A percentile compares a stretch with the other conserved stretches of the same genome.
Evolutionary conservation across 2,329 filamentous ascomycete genomes (phyloP).

Genomic region (Dactylellina parvicollis): DNA sequence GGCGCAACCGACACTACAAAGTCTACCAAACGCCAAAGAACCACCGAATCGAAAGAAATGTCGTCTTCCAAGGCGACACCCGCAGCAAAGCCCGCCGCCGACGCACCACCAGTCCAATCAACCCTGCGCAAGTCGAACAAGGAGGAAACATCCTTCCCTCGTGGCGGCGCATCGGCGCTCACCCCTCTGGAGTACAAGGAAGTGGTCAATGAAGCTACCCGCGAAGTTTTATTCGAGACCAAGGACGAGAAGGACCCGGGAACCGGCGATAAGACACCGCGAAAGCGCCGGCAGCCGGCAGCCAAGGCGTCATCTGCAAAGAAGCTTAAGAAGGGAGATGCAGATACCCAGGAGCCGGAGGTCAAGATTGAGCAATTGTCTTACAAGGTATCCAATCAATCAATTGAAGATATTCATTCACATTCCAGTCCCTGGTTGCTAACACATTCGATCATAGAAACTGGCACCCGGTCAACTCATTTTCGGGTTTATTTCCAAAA

Average conservation of each 20-base stretch:
- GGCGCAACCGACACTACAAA: conserved; percentile 35
- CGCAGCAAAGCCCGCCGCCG: conserved; percentile 5
- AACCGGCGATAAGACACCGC: conserved; percentile 60
- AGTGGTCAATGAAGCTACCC: conserved; percentile 90
- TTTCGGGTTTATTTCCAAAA: conserved; percentile 83
- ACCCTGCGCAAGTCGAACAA: conserved; percentile 65
- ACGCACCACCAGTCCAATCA: conserved; percentile 39
- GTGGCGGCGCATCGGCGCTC: conserved; percentile 88
- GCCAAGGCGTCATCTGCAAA: conserved; percentile 67
- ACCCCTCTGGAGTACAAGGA: conserved; percentile 96
- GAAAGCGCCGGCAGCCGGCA: conserved; percentile 54
- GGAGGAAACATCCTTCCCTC: conserved; percentile 89
- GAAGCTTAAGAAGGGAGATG: conserved; percentile 67
- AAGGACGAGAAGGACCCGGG: conserved; percentile 67
- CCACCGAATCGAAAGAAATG: conserved; percentile 20
- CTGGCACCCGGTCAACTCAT: conserved; percentile 85
- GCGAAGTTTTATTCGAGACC: conserved; percentile 90
- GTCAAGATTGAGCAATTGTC: conserved; percentile 86
- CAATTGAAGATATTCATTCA: conserved; percentile 5
- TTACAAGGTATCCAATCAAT: conserved; percentile 80
- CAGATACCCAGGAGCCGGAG: conserved; percentile 64
- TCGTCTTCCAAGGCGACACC: conserved; percentile 22
- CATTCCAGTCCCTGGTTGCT: neutral
- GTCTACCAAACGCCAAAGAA: conserved; percentile 50
- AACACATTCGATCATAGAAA: conserved; percentile 68